Evolutionary conservation across 768 basidiomycete species (phyloP), one percentile per base, ranked within the genome.

Genomic region (Trametes coccinea): DNA sequence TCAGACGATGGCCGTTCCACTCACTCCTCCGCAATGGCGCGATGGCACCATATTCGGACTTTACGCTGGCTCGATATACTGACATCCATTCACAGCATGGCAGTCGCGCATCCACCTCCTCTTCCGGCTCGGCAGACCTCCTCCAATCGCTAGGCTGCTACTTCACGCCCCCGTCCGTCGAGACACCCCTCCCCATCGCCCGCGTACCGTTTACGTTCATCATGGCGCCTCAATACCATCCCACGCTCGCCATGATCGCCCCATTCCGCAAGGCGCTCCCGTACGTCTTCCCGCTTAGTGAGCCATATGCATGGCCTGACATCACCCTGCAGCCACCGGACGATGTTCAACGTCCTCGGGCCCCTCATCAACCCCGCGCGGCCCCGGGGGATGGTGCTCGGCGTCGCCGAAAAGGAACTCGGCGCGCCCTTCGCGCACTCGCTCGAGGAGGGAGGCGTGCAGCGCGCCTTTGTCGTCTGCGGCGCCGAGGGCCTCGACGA

Each of bases 321-420:
- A 14, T 4, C 22, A 14, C 16, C 10, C 49, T 17, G 2, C 54
- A 67, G 66, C 14, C 66, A 67, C 79, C 89, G 95, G 48, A 98
- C 96, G 8, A 88, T 99, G 78, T 98, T 97, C 83, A 98, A 99
- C 76, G 78, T 95, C 60, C 81, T 98, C 34, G 95, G 97, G 0
- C 97, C 96, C 0, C 82, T 98, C 41, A 89, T 96, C 75, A 98
- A 96, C 75, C 97, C 96, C 2, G 88, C 92, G 0, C 77, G 79
- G 8, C 96, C 97, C 2, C 81, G 80, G 3, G 89, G 93, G 2
- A 95, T 98, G 90, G 84, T 98, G 4, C 80, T 98, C 40, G 96
- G 96, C 46, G 89, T 99, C 37, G 90, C 94, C 8, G 88, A 88
- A 61, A 85, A 78, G 50, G 86, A 87, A 67, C 84, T 99, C 27